Base-by-base conservation (phyloP, 129 eudicot species). In the Tagetes patula region DNA sequence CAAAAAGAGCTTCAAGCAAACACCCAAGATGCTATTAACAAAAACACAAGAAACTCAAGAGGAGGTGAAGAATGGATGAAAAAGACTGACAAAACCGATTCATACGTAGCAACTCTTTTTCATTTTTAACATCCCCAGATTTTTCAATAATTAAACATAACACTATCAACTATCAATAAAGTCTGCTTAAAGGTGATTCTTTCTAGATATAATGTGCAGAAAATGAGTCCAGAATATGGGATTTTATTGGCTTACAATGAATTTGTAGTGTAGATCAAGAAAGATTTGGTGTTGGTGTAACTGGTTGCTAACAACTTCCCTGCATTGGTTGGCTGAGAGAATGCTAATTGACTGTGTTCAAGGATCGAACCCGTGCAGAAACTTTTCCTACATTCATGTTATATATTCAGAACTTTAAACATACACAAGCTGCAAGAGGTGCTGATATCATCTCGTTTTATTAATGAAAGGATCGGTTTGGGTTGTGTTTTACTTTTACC, bases 251-350 rank as follows among this genome's bases (percentile, higher is more conserved):
- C 69, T 59, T 81, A 75, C 76, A 78, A 13, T 31, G 65, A 82
- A 63, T 71, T 79, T 56, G 78, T 80, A 74, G 82, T 87, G 86
- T 93, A 93, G 27, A 87, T 85, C 84, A 93, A 80, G 76, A 87
- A 86, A 37, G 96, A 87, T 20, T n/a, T 6, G 2, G 84, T 82
- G 65, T 82, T 77, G 1, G 84, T 80, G 55, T 87, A 93, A 67
- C 77, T 79, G 78, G 87, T 78, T 20, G 96, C 90, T 85, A 89
- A 74, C 31, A 91, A 89, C 85, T 77, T 89, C 61, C 96, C 98
- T 0, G 69, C 88, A 53, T 89, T 77, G 49, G 98, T 85, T 60
- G 96, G 98, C 43, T 82, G 90, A 65, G 95, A 92, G 76, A 85
- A 92, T 55, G 96, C 98, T 67, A 92, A 37, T 68, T 87, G 78